A percentile compares a stretch with the other conserved stretches of the same genome.
Conservation (phyloP, 2,329 filamentous ascomycete species). For the Fusarium floridanum region DNA sequence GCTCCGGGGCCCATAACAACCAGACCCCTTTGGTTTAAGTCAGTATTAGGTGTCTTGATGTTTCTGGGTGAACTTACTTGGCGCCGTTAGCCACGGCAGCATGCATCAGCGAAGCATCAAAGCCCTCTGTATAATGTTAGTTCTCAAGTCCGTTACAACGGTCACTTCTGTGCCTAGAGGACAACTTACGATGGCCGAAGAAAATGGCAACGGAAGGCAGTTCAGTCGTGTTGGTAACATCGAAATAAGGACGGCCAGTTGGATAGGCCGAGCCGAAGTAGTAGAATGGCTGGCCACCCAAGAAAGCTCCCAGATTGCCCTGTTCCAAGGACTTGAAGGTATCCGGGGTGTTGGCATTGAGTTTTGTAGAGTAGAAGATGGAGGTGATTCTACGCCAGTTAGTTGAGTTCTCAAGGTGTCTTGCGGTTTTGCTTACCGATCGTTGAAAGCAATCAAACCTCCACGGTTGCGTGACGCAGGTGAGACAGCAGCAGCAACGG, state of each 20-base stretch:
- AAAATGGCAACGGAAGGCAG: conserved; percentile 62
- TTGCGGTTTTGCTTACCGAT: conserved; percentile 55
- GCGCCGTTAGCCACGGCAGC: conserved; percentile 50
- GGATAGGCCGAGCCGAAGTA: conserved; percentile 62
- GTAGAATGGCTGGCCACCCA: conserved; percentile 67
- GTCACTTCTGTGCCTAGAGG: no score
- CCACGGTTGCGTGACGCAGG: conserved; percentile 56
- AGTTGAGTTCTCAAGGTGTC: not conserved
- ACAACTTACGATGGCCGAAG: conserved; percentile 56
- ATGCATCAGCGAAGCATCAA: conserved; percentile 48
- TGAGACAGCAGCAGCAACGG: conserved; percentile 15
- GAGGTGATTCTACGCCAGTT: conserved; percentile 49
- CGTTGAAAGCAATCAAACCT: conserved; percentile 68
- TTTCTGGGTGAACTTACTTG: conserved; percentile 25
- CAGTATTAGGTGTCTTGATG: not conserved
- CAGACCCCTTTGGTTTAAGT: conserved; percentile 32
- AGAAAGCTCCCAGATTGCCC: conserved; percentile 53
- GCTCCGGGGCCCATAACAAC: conserved; percentile 51
- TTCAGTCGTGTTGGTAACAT: conserved; percentile 49
- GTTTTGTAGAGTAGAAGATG: conserved; percentile 70
- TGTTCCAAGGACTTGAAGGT: conserved; percentile 69
- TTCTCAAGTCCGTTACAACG: no score
- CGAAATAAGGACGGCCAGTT: conserved; percentile 54
- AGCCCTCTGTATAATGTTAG: conserved; percentile 45
- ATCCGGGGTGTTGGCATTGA: conserved; percentile 70